Base-by-base conservation (phyloP, 768 basidiomycete species). In the Phaeolepiota aurea region DNA sequence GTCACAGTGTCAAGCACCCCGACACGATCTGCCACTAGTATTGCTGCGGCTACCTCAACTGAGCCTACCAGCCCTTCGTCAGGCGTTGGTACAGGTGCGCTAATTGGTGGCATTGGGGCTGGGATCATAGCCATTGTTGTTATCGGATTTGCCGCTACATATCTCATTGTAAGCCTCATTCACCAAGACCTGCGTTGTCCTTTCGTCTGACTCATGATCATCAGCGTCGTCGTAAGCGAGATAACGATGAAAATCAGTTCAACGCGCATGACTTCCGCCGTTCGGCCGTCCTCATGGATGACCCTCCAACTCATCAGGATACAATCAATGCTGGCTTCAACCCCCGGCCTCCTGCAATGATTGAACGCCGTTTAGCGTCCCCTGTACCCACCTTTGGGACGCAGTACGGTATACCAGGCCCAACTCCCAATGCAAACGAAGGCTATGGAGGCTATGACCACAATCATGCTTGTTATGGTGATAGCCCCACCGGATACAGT, bases 341-440 rank as follows among this genome's bases (percentile, higher is more conserved):
- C 43, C 74, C 74, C 13, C 71, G 75, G 15, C 76, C 79, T 1
- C 80, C 81, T n/a, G 65, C 70, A 20, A 82, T 82, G 80, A 68
- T 76, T 38, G 72, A 82, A 49, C 64, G 65, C 34, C 71, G 69
- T 46, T 45, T 63, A 34, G 57, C 63, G 23, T 55, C 58, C 3
- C 57, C 61, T 25, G 58, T 56, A 13, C 61, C 65, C 9, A 56
- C 58, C 1, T 59, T 62, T 21, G 57, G 60, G 22, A 49, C 57
- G 16, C 57, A 56, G 45, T 63, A 62, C 23, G 57, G 54, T 12
- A 49, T 41, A 20, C 59, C 56, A 20, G 58, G 51, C 18, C 56
- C 51, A 23, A 37, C 44, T 3, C 33, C 42, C 15, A 34, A 43
- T 5, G 43, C 48, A 20, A 39, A 42, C 21, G 45, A 38, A 12